Evolutionary conservation across 208 protist species (phyloP).

Genomic region (Leishmania amazonensis): DNA sequence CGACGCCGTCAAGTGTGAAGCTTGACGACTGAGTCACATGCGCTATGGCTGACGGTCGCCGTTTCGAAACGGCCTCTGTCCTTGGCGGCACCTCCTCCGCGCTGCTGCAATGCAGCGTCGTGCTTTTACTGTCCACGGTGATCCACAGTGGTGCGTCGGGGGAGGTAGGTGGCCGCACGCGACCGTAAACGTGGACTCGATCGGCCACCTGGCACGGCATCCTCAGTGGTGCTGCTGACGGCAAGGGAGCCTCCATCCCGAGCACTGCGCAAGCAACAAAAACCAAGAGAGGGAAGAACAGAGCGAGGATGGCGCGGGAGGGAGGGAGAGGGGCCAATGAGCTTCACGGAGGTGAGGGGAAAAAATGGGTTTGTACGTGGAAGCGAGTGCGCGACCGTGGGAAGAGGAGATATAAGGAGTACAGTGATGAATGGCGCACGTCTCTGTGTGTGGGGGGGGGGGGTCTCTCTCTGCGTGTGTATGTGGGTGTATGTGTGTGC

Average conservation of each 20-base stretch:
- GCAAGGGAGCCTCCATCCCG: not conserved
- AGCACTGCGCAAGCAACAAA: not conserved
- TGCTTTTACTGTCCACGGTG: not conserved
- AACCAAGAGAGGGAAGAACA: not conserved
- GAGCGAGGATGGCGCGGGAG: not conserved
- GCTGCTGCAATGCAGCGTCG: slow-evolving; percentile 10
- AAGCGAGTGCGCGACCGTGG: not conserved
- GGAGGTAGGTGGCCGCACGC: slow-evolving; percentile 26
- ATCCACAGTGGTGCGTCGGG: slow-evolving; percentile 5
- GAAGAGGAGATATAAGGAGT: too few species aligned
- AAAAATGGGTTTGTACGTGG: not conserved
- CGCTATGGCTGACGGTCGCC: not conserved
- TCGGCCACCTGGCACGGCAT: not conserved
- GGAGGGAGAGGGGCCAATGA: not conserved
- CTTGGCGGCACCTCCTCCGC: not conserved
- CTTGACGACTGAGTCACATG: slow-evolving; percentile 14
- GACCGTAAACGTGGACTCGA: slow-evolving; percentile 33
- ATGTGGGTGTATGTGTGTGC: not conserved
- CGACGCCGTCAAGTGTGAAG: slow-evolving; percentile 75
- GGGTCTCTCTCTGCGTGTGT: not conserved
- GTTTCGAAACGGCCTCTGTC: not conserved
- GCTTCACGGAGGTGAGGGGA: too few species aligned
- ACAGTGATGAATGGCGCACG: not conserved
- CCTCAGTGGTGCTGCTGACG: not conserved
- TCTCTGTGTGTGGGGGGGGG: not conserved